Conservation (phyloP, 495 filamentous ascomycete species). For the Aspergillus ellipticus region DNA sequence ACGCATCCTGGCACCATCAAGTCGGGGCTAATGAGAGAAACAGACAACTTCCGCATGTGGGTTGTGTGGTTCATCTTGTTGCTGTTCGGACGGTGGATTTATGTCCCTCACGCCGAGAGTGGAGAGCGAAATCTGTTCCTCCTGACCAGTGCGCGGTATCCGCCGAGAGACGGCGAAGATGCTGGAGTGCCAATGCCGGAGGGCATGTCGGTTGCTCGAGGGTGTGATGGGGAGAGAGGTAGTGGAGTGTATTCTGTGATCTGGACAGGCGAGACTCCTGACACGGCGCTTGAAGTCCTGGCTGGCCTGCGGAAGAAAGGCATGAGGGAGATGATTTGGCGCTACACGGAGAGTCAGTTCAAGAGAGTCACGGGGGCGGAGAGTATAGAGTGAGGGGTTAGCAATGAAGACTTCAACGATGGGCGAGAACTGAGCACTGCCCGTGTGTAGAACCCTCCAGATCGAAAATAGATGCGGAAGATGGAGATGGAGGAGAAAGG, state of each 20-base stretch:
- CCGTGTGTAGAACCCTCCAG: no score
- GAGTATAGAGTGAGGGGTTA: no score
- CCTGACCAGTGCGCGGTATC: constrained; percentile 45
- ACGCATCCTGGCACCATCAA: constrained; percentile 51
- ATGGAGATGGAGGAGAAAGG: no score
- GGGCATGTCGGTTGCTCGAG: constrained; percentile 30
- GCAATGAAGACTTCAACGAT: no score
- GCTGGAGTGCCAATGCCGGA: constrained; percentile 26
- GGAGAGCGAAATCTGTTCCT: constrained; percentile 54
- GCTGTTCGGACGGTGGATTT: constrained; percentile 22
- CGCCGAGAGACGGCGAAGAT: constrained; percentile 20
- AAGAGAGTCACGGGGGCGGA: not conserved
- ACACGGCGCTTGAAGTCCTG: not conserved
- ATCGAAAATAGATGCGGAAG: no score
- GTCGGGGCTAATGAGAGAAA: constrained; percentile 25
- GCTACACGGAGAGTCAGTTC: not conserved
- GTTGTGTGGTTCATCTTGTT: constrained; percentile 6
- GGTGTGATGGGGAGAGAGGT: constrained; percentile 39
- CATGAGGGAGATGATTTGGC: not conserved
- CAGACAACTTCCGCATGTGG: not conserved
- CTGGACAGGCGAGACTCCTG: constrained; percentile 34
- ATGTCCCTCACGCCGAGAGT: constrained; percentile 34
- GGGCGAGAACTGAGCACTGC: no score
- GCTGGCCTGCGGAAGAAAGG: not conserved
- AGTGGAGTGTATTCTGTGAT: constrained; percentile 51